Base-by-base conservation (phyloP, 345 rosid genomes). In the Psidium guajava region DNA sequence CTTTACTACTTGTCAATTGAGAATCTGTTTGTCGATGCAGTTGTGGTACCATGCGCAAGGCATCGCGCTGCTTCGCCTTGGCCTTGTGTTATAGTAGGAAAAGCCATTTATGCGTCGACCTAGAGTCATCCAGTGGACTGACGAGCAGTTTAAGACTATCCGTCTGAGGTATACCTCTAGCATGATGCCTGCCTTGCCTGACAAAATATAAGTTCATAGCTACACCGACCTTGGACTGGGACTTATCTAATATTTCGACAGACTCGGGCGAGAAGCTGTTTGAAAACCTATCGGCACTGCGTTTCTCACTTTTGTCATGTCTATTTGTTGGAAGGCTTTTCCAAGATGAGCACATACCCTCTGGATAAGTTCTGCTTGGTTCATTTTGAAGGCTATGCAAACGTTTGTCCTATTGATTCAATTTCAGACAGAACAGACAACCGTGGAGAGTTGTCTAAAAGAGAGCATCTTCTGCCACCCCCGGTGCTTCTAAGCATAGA, bases 101-200 rank as follows among this genome's bases (percentile, higher is more conserved):
- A 91, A 92, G 82, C 94, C 94, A 86, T 92, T 91, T 82, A 90
- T 90, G 24, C 82, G 88, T 86, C 8, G 93, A 89, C 86, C 83
- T 85, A 1, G 90, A 90, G 36, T 92, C 94, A 77, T 92, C 93
- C 44, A 83, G 87, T 25, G 89, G 91, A 87, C 83, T 90, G 49
- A 88, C 89, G 42, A 87, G 80, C 85, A 82, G 85, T 83, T 85
- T 92, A 85, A 87, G 77, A 88, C 91, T 89, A 87, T 82, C 88
- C 87, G 5, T 69, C 69, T 6, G 94, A 91, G 85, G 90, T 90
- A 64, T 24, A 2, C 24, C 42, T 86, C n/a, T 74, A 25, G 44
- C 47, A 28, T 28, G 57, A 44, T 47, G 27, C 2, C 18, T 44
- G 47, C 49, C 6, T 47, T 6, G 32, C 32, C 58, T 21, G 51